A percentile compares a stretch with the other conserved stretches of the same genome.
Conservation (phyloP, 805 yeast genomes). For the Candida namnaoensis region DNA sequence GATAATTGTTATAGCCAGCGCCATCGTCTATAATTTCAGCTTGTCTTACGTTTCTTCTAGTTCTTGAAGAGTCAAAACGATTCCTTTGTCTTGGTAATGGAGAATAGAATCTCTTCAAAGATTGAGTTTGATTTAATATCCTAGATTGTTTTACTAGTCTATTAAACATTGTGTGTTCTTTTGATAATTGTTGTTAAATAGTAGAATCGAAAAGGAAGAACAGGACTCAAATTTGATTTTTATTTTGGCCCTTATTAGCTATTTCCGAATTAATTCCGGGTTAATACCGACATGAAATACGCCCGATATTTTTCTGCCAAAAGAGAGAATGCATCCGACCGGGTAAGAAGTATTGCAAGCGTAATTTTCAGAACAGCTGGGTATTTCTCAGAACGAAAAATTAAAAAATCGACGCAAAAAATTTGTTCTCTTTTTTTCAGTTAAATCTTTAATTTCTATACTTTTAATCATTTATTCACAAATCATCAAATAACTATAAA, state of each 20-base stretch:
- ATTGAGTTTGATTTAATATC: background rate
- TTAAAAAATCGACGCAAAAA: conserved; percentile 15
- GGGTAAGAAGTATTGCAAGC: conserved; percentile 2
- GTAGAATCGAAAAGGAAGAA: too few species aligned
- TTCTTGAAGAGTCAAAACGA: background rate
- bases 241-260: too few species aligned
- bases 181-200: too few species aligned
- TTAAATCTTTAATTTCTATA: background rate
- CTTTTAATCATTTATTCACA: background rate
- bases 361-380: conserved; percentile 15
- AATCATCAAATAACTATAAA: conserved; percentile 8
- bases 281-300: too few species aligned
- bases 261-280: too few species aligned
- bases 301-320: background rate
- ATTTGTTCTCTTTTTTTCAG: background rate
- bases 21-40: background rate
- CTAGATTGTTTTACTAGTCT: too few species aligned
- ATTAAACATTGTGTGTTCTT: too few species aligned
- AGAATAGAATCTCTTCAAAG: conserved; percentile 7
- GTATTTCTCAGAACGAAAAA: conserved; percentile 12
- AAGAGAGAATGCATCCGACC: background rate
- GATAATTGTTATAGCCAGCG: background rate
- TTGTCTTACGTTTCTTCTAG: background rate
- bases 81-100: conserved; percentile 9
- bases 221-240: too few species aligned